phyloP scores from a whole-genome alignment of 1,284 basidiomycete genomes.

The Trametes versicolor region DNA sequence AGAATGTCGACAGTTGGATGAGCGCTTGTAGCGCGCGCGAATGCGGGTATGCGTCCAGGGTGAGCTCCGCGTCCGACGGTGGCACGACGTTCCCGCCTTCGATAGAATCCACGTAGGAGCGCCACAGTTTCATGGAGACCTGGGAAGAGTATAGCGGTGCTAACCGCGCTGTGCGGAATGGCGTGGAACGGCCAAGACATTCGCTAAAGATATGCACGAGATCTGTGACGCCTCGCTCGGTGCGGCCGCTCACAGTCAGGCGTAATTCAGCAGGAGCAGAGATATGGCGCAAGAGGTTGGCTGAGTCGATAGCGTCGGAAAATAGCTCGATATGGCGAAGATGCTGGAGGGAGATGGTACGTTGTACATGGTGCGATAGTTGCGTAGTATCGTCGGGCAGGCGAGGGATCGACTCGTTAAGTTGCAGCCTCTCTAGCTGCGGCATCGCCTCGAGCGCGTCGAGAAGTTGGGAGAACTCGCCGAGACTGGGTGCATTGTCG shows the following conservation, averaged over 20 bases:
- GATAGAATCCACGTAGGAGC: not conserved
- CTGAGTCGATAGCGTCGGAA: slow-evolving; percentile 15
- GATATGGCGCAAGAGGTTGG: slow-evolving; percentile 18
- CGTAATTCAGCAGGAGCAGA: not conserved
- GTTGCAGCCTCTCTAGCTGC: slow-evolving; percentile 4
- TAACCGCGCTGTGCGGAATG: not conserved
- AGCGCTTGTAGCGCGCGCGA: slow-evolving; percentile 8
- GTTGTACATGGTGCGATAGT: not conserved
- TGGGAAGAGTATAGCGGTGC: not conserved
- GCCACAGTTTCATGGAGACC: slow-evolving; percentile 13
- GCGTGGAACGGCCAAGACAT: not conserved
- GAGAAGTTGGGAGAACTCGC: slow-evolving; percentile 9
- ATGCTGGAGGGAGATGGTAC: slow-evolving; percentile 5
- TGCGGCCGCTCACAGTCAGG: slow-evolving; percentile 5
- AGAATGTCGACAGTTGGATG: slow-evolving; percentile 3
- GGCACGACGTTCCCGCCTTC: not conserved
- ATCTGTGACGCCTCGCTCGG: slow-evolving; percentile 1
- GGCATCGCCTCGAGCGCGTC: slow-evolving; percentile 16
- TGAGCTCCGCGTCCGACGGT: slow-evolving; percentile 1
- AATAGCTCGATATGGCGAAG: slow-evolving; percentile 9
- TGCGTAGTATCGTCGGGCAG: not conserved
- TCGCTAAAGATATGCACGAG: slow-evolving; percentile 9
- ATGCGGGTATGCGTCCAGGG: slow-evolving; percentile 1
- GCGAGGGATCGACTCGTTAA: slow-evolving; percentile 17
- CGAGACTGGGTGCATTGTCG: not conserved